phyloP scores from a whole-genome alignment of 2,329 filamentous ascomycete genomes.

The Arthroderma sp. region DNA sequence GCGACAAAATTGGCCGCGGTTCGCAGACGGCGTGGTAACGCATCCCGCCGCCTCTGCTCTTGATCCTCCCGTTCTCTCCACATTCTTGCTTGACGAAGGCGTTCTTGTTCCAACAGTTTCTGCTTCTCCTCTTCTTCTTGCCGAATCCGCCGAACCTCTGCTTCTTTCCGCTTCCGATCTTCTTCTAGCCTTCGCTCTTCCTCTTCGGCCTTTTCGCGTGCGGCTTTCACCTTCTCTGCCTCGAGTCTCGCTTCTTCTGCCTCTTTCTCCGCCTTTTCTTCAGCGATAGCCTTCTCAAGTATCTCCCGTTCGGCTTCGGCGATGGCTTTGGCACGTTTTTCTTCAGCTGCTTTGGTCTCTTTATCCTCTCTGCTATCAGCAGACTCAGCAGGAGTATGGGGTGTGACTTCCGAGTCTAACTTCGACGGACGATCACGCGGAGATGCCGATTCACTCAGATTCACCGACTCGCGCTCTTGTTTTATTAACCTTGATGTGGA shows the following conservation, averaged over 20 bases:
- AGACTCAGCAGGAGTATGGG: slow-evolving; percentile 20
- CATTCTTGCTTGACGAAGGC: slow-evolving; percentile 29
- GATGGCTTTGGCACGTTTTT: slow-evolving; percentile 4
- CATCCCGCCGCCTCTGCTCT: slow-evolving; percentile 34
- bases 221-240: slow-evolving; percentile 21
- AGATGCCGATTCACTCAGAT: background rate
- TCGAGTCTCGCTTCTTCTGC: slow-evolving; percentile 15
- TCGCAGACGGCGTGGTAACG: slow-evolving; percentile 33
- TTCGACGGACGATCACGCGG: background rate
- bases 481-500: background rate
- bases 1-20: slow-evolving; percentile 33
- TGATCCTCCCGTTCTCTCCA: slow-evolving; percentile 33
- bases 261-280: slow-evolving; percentile 18
- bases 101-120: slow-evolving; percentile 30
- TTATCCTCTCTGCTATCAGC: slow-evolving; percentile 6
- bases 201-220: slow-evolving; percentile 28
- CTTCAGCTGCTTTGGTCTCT: slow-evolving; percentile 11
- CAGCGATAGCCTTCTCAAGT: slow-evolving; percentile 8
- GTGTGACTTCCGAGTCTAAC: slow-evolving; percentile 14
- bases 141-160: slow-evolving; percentile 29
- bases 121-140: slow-evolving; percentile 36
- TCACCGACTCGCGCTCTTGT: background rate
- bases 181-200: slow-evolving; percentile 18
- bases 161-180: slow-evolving; percentile 24
- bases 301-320: slow-evolving; percentile 11